These are phyloP conservation scores for Penicillium freii DNA, from an alignment of 2,329 filamentous ascomycete species.

Conservation along the genomic window DNA sequence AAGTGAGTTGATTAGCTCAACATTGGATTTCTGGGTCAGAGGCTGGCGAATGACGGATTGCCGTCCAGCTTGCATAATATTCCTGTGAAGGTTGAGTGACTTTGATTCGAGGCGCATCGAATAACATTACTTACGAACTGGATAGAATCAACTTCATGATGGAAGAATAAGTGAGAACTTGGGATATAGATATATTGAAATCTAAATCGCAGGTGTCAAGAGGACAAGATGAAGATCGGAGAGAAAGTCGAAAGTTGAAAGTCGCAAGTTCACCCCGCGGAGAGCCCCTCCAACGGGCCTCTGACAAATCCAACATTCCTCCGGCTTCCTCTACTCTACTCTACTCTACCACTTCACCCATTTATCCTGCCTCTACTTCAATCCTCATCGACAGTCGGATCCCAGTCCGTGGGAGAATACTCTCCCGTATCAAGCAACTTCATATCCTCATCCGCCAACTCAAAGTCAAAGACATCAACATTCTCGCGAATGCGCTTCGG, in stretches of 20 bases:
- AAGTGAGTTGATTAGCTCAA: constrained; percentile 85
- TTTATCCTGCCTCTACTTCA: constrained; percentile 11
- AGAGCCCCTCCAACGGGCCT: not conserved
- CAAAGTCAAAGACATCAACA: constrained; percentile 59
- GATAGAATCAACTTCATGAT: constrained; percentile 84
- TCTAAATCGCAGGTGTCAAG: not conserved
- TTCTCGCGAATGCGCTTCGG: constrained; percentile 61
- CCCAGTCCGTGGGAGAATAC: constrained; percentile 60
- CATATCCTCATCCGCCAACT: constrained; percentile 59
- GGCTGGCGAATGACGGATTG: constrained; percentile 80
- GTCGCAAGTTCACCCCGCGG: not conserved
- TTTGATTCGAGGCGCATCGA: constrained; percentile 3
- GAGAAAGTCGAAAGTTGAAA: not conserved
- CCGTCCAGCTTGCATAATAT: constrained; percentile 79
- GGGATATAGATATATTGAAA: not conserved
- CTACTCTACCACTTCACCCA: not conserved
- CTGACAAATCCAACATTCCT: constrained; percentile 5
- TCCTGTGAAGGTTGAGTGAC: constrained; percentile 48
- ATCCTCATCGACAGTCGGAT: constrained; percentile 47
- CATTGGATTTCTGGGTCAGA: constrained; percentile 78
- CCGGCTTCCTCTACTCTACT: not conserved
- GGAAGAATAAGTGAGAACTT: constrained; percentile 5
- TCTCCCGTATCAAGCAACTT: constrained; percentile 53
- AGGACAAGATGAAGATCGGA: not conserved
- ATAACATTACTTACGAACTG: constrained; percentile 65